Evolutionary conservation across 768 basidiomycete species (phyloP), one percentile per base, ranked within the genome.

Genomic region (Tulasnella sp.): DNA sequence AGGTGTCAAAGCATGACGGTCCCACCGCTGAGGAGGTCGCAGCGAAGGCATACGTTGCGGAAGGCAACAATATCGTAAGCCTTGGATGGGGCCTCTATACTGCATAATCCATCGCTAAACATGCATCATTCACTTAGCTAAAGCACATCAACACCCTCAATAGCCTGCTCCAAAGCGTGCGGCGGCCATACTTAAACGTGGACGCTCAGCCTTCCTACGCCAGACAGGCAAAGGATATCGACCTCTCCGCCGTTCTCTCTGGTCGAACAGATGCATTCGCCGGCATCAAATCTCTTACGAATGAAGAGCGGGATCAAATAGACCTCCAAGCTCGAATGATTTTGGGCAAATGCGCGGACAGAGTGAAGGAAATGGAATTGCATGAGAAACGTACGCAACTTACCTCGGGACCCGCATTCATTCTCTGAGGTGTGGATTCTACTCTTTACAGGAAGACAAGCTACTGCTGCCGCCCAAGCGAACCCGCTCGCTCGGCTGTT

Each of bases 251-350:
- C 31, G 84, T 84, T 75, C 78, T 22, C 78, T 76, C 72, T 81
- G 87, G 68, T 83, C 85, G 77, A 84, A 29, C 29, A 7, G 74
- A 86, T 77, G 84, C 86, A 67, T 93, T 91, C 91, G 82, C 86
- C 22, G 87, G 87, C 72, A 85, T 93, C 72, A 89, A 88, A 78
- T 85, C 91, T 80, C 87, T 99, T 7, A 89, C 90, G 11, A 96
- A 98, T 81, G 90, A 93, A 78, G 96, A 99, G 82, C 87, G 96
- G 78, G 96, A 98, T 83, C 94, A 97, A 84, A 93, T 99, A 73
- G 97, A 99, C 86, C 84, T 96, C 77, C 93, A 97, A 81, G 92
- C 94, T 39, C 91, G 92, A 79, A 87, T 94, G 80, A 91, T 97
- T 74, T 85, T 99, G 70, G 88, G 90, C 71, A 88, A 91, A 73